Base-by-base conservation (phyloP, 2,329 filamentous ascomycete species). In the Periconia sp. region DNA sequence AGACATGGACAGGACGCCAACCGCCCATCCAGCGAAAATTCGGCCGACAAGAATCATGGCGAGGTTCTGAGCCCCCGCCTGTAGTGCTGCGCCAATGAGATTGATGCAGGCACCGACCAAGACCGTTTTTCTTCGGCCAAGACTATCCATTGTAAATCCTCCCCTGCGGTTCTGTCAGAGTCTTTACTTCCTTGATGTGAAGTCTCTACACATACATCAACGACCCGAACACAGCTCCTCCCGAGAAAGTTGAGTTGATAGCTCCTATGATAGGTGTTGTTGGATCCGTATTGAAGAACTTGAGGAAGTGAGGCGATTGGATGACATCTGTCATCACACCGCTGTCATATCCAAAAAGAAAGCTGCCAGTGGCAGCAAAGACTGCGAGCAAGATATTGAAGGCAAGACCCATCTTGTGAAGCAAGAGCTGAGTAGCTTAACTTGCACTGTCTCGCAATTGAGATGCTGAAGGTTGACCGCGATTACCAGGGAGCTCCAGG, bases 161-260 rank as follows among this genome's bases (percentile, higher is more conserved):
- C 75, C 78, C 63, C 66, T 69, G 21, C 1, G 15, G 33, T 21
- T 32, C 19, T 21, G 3, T 13, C 16, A 11, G 10, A 31, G 10
- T 16, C 9, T 4, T 12, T 25, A 24, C 4, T 3, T 10, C 29
- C 12, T 25, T 5, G 4, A 24, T 6, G 23, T 18, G 2, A n/a
- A 22, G 1, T 19, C 13, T 24, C 18, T n/a, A 13, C 9, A 48
- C 63, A 43, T 50, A 68, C 66, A 78, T 75, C 17, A 82, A 68
- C 19, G 78, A 72, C 4, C 79, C 80, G 49, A 82, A 78, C 22
- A 79, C 73, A 42, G 78, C 79, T n/a, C 79, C 80, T 4, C 78
- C 79, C 11, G 76, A 78, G 54, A 85, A 86, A 17, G 83, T 84
- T 44, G 81, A 82, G 57, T 84, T 82, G 60, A 86, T 81, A 15